Conservation (phyloP, 2,329 filamentous ascomycete species). For the Polytolypa hystricis region DNA sequence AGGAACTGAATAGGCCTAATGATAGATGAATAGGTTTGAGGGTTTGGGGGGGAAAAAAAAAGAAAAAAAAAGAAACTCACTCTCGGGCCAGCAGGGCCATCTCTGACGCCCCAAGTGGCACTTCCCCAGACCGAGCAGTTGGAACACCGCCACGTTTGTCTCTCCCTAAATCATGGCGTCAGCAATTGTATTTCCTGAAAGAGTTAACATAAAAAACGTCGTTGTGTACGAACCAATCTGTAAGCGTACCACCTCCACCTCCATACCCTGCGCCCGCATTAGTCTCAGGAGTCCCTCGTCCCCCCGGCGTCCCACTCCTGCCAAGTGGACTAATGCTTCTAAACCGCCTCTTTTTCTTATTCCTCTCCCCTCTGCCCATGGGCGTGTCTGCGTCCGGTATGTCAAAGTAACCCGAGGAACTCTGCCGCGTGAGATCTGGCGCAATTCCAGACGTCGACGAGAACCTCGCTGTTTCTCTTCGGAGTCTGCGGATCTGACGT, state of each 20-base stretch:
- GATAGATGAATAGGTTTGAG: constrained; percentile 5
- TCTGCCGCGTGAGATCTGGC: constrained; percentile 55
- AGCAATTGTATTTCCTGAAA: too few species aligned
- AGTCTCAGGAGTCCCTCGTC: constrained; percentile 66
- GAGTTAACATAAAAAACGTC: too few species aligned
- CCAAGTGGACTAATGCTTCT: constrained; percentile 76
- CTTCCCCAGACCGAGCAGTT: constrained; percentile 84
- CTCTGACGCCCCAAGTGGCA: constrained; percentile 87
- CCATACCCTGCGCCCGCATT: constrained; percentile 56
- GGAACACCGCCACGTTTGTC: constrained; percentile 71
- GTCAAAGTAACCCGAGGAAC: constrained; percentile 48
- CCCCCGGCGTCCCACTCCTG: constrained; percentile 56
- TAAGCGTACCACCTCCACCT: constrained; percentile 51
- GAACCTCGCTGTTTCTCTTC: constrained; percentile 85
- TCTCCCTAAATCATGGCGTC: constrained; percentile 58
- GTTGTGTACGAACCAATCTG: constrained; percentile 49
- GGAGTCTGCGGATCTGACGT: constrained; percentile 71
- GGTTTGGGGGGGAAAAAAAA: constrained; percentile 5
- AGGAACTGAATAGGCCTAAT: constrained; percentile 1
- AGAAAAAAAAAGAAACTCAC: constrained; percentile 41
- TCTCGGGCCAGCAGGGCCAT: constrained; percentile 74
- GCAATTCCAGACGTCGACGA: constrained; percentile 75
- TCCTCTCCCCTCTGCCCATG: constrained; percentile 83
- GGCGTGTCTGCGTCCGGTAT: constrained; percentile 55
- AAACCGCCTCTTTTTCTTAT: constrained; percentile 91